Percentiles rank a stretch among this genome's conserved stretches.
phyloP scores from a whole-genome alignment of 306 rosid species.

The Abrus precatorius region DNA sequence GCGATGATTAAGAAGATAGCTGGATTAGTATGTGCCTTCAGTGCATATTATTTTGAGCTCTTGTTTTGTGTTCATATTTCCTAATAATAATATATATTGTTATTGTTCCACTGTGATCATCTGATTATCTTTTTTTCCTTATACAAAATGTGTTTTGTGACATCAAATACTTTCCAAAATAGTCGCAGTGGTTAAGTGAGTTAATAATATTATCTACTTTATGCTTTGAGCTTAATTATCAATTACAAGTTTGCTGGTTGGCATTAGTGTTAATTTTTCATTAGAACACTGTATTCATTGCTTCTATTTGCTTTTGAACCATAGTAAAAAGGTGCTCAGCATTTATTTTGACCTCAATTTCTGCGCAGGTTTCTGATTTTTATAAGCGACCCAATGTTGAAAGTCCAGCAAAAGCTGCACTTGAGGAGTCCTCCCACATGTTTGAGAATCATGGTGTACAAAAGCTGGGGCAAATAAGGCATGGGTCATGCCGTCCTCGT shows the following conservation, averaged over 20 bases:
- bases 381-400: constrained; percentile 83
- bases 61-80: constrained; percentile 13
- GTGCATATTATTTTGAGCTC: constrained; percentile 34
- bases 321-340: constrained; percentile 8
- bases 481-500: constrained; percentile 95
- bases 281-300: constrained; percentile 32
- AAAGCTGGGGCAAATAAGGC: constrained; percentile 88
- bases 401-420: constrained; percentile 88
- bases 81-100: constrained; percentile 15
- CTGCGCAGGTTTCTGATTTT: constrained; percentile 84
- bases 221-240: constrained; percentile 29
- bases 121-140: not conserved
- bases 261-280: constrained; percentile 9
- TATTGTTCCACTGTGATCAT: constrained; percentile 9
- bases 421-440: constrained; percentile 82
- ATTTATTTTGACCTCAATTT: constrained; percentile 40
- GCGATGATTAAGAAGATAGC: constrained; percentile 94
- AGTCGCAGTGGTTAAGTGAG: constrained; percentile 24
- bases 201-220: constrained; percentile 33
- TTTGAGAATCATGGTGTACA: constrained; percentile 87
- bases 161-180: constrained; percentile 37
- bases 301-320: constrained; percentile 27
- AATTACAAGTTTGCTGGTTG: constrained; percentile 32
- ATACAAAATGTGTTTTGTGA: constrained; percentile 24
- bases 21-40: constrained; percentile 69